Evolutionary conservation across 345 rosid genomes (phyloP), one percentile per base, ranked within the genome.

Genomic region (Psidium guajava): DNA sequence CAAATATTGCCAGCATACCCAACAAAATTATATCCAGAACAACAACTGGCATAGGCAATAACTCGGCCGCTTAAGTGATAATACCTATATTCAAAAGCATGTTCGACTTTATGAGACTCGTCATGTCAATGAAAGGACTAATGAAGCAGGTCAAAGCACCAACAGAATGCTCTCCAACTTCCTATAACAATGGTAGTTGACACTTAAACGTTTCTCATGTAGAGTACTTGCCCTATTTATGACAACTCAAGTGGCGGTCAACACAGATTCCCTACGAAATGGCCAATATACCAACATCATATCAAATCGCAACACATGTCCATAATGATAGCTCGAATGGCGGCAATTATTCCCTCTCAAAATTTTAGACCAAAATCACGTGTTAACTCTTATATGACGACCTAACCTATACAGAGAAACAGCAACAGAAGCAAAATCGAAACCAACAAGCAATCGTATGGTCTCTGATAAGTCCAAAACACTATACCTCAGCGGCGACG

Each of bases 401-500:
- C 25, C 11, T 20, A 54, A 51, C 16, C 42, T 53, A 27, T 24
- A 56, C 28, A 42, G 18, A 2, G 28, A 51, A 69, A 49, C 74
- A 16, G 42, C 52, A 86, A 25, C 24, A n/a, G 58, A n/a, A 44
- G 47, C 80, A 80, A 81, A 40, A 54, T 9, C 77, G n/a, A 40
- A 54, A 24, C 42, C 80, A 36, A 69, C 80, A 44, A 69, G 47
- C 80, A 47, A 69, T 69, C 47, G 8, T 82, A 51, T 28, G 54
- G 36, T 81, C 57, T 13, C 22, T 20, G 7, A 52, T 54, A 36
- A 69, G 80, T 69, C 47, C 25, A 42, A 69, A 18, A 69, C 80
- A 6, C 80, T 9, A 83, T 86, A 94, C 95, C 94, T 97, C 98
- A n/a, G 93, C 84, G 22, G 98, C 97, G 24, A 97, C 95, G 21